Base-by-base conservation (phyloP, 345 rosid species). In the Cochlearia excelsa region DNA sequence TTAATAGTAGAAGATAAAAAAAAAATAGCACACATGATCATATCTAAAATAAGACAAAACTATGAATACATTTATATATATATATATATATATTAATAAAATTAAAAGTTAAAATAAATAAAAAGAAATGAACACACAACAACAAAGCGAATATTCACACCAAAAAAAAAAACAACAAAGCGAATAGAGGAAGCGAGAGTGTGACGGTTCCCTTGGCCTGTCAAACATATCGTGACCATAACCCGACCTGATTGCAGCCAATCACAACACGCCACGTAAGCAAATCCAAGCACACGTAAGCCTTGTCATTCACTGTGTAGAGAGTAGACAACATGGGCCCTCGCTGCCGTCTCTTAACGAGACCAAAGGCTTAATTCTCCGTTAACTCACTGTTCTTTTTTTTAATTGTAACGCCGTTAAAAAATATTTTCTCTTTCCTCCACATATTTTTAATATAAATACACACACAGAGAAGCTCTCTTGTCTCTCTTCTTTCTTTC, bases 181-280 rank as follows among this genome's bases (percentile, higher is more conserved):
- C 59, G 65, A 70, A 51, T 44, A 1, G 50, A 57, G 82, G 23
- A 16, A 16, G 23, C 23, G 23, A 16, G 23, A 16, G 68, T 69
- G 82, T 76, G 85, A 79, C 69, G 16, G 79, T 74, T 74, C 77
- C 51, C 65, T 63, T 63, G 47, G 59, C 65, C 59, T 51, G 72
- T 61, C 66, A 50, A 68, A 65, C 56, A 34, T 63, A 63, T 57
- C 74, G 69, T 63, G 69, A 63, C 74, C 65, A 54, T 10, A 56
- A 57, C 49, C 74, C 70, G 75, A 70, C 75, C 66, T 70, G 70
- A 16, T 16, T 16, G 5, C 1, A 64, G 1, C 61, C 57, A 71
- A 58, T 64, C 0, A 40, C 1, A 57, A 0, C 0, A 28, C 4
- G 70, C 70, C 70, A 65, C 61, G 70, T 71, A 64, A 2, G 3